These are phyloP conservation scores for Cucumis cinereus DNA, from an alignment of 306 rosid species.

Conservation along the genomic window DNA sequence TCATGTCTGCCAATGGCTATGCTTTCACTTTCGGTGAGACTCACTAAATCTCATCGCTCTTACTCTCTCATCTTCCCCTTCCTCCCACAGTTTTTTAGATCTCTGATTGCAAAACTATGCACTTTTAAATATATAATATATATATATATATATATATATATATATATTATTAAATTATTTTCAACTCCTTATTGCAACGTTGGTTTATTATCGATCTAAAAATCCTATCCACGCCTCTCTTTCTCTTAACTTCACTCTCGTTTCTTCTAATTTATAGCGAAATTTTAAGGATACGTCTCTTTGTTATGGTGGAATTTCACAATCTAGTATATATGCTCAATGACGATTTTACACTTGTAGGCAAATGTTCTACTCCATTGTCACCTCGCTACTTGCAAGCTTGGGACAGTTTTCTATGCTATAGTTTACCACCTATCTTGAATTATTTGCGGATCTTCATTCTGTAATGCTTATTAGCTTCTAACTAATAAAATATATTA, in stretches of 20 bases:
- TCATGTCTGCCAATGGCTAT: constrained; percentile 68
- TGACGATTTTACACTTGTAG: background rate
- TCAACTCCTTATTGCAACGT: background rate
- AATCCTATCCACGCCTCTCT: background rate
- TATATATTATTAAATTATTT: background rate
- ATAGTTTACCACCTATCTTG: background rate
- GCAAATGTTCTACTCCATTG: background rate
- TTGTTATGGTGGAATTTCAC: background rate
- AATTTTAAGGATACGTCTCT: background rate
- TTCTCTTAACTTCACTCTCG: background rate
- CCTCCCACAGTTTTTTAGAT: background rate
- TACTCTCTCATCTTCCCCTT: constrained; percentile 2
- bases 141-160: too few species aligned
- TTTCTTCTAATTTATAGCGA: background rate
- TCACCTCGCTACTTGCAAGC: background rate
- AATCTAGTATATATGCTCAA: background rate
- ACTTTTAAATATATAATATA: background rate
- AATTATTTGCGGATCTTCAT: background rate
- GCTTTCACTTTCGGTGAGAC: constrained; percentile 59
- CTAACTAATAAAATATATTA: background rate
- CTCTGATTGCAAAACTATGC: background rate
- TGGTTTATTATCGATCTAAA: background rate
- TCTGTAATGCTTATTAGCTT: background rate
- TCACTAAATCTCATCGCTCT: constrained; percentile 4
- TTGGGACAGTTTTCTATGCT: background rate